Conservation (phyloP, 345 rosid species). For the Populus euphratica region DNA sequence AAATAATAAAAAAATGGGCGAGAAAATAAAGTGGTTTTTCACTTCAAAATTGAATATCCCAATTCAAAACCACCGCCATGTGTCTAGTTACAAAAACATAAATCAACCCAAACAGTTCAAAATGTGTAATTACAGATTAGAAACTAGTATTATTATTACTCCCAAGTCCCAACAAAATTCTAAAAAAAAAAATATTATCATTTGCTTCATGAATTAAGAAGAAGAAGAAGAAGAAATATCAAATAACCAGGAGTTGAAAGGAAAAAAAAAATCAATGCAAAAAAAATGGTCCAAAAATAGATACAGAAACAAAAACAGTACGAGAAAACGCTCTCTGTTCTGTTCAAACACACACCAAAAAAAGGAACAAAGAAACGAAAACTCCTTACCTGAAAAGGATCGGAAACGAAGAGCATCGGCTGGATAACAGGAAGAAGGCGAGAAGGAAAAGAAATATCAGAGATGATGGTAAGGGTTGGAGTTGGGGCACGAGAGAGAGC, state of each 20-base stretch:
- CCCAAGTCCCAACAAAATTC: not conserved
- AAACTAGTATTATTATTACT: not conserved
- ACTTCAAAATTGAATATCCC: not conserved
- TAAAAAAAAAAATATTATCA: too few species aligned
- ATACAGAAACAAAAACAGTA: not conserved
- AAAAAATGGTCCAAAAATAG: not conserved
- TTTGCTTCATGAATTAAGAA: too few species aligned
- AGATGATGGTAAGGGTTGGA: slow-evolving; percentile 8
- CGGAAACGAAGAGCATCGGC: not conserved
- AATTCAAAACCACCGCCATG: not conserved
- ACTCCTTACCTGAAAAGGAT: not conserved
- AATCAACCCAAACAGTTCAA: not conserved
- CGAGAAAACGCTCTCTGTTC: not conserved
- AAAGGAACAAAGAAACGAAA: not conserved
- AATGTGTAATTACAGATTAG: not conserved
- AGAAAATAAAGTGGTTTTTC: not conserved
- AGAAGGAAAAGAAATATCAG: slow-evolving; percentile 3
- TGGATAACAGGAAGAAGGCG: not conserved
- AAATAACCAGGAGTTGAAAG: not conserved
- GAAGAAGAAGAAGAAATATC: not conserved
- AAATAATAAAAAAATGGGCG: not conserved
- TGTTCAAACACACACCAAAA: not conserved
- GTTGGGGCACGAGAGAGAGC: slow-evolving; percentile 32
- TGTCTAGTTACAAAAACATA: not conserved
- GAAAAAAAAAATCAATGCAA: not conserved